A percentile compares a stretch with the other conserved stretches of the same genome.
These are phyloP conservation scores for Boletus pseudopeckii DNA, from an alignment of 768 basidiomycete genomes.

Conservation along the genomic window DNA sequence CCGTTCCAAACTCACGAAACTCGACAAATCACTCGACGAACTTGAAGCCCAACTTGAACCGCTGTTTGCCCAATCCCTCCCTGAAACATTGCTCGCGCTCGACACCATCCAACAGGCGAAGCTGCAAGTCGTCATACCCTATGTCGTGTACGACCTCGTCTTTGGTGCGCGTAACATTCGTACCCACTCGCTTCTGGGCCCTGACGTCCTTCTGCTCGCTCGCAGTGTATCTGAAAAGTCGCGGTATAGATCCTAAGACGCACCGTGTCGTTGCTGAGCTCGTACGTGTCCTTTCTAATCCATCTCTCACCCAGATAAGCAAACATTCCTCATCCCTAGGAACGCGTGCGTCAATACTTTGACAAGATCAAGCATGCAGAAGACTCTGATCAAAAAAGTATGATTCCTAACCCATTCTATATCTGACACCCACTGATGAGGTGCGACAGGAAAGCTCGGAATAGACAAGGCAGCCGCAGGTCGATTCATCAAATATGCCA, in stretches of 20 bases:
- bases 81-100: constrained; percentile 60
- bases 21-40: constrained; percentile 59
- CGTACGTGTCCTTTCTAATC: constrained; percentile 14
- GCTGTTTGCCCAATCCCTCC: constrained; percentile 62
- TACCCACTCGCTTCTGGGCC: not conserved
- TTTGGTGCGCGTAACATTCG: constrained; percentile 54
- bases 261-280: constrained; percentile 73
- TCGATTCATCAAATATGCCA: constrained; percentile 83
- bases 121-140: constrained; percentile 74
- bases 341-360: constrained; percentile 77
- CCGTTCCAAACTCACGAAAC: constrained; percentile 41
- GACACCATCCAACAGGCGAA: constrained; percentile 80
- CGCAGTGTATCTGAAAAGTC: constrained; percentile 76
- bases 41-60: constrained; percentile 67
- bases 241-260: constrained; percentile 74
- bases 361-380: constrained; percentile 77
- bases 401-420: not conserved
- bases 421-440: not conserved
- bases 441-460: constrained; percentile 36
- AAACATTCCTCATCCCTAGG: constrained; percentile 37
- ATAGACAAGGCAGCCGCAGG: constrained; percentile 77
- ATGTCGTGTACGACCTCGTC: constrained; percentile 80
- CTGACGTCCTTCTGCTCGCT: not conserved
- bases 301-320: not conserved
- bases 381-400: constrained; percentile 51